Evolutionary conservation across 768 basidiomycete species (phyloP), one percentile per base, ranked within the genome.

Genomic region (Leccinum aurantiacum): DNA sequence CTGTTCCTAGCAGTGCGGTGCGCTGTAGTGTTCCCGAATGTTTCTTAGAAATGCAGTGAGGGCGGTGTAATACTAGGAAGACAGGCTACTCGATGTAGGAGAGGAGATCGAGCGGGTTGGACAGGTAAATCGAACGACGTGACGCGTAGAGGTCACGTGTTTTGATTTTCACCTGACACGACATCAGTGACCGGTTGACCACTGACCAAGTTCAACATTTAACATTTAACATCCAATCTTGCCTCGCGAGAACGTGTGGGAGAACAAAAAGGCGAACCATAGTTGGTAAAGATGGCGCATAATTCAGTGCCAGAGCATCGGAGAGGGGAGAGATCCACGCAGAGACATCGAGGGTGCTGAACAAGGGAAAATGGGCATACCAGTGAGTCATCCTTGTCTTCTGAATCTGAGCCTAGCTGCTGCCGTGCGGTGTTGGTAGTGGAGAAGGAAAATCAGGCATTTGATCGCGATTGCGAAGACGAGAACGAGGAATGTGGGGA

Each of bases 391-490:
- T n/a, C 41, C n/a, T n/a, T n/a, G 41, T 44, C n/a, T 44, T 44
- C 41, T 5, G 2, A 44, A n/a, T 44, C 41, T 10, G n/a, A 44
- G n/a, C 41, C 41, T 44, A 44, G 41, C 17, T 44, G n/a, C 41
- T n/a, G 6, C 41, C n/a, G 9, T n/a, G n/a, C 41, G 41, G 41
- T 44, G 41, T 1, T n/a, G 5, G 59, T 1, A 22, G 62, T 51
- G 33, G 33, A 33, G 41, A 60, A 19, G 0, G 60, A 5, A 14
- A 60, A 54, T 31, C 3, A 66, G 15, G 33, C 31, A 66, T 27
- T 57, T 33, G 11, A 64, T 52, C 25, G 24, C n/a, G n/a, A n/a
- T 44, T 4, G 10, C n/a, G 41, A 70, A 25, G 24, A 46, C 13
- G 22, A 63, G 11, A 6, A 50, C 13, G n/a, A n/a, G 9, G 41